These are phyloP conservation scores for Jimgerdemannia lactiflua DNA, from an alignment of 192 early-diverging fungal species.

Conservation along the genomic window DNA sequence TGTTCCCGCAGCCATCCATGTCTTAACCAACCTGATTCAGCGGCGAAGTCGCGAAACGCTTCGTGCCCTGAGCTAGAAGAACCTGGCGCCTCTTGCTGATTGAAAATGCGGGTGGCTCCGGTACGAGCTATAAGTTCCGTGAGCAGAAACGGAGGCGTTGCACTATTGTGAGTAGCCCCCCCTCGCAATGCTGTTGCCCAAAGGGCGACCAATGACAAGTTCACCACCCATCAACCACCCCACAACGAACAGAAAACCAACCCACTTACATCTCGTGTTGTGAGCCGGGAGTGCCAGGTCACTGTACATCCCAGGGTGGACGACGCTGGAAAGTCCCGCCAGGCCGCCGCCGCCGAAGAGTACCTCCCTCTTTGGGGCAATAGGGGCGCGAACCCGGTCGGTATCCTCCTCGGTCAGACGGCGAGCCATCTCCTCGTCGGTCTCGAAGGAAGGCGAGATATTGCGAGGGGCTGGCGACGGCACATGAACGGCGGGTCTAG, in stretches of 20 bases:
- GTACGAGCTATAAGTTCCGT: conserved; percentile 2
- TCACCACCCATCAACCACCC: too few species aligned
- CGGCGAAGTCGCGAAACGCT: conserved; percentile 65
- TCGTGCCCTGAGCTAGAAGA: conserved; percentile 31
- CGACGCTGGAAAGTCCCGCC: too few species aligned
- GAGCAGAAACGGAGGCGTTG: background rate
- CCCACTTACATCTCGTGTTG: too few species aligned
- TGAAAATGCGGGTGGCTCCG: conserved; percentile 21
- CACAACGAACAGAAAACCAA: too few species aligned
- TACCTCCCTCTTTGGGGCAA: conserved; percentile 78
- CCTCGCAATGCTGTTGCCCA: background rate
- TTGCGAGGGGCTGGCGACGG: background rate
- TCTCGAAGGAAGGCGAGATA: conserved; percentile 14
- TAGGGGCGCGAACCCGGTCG: conserved; percentile 70
- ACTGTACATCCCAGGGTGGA: too few species aligned
- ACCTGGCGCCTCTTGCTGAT: conserved; percentile 48
- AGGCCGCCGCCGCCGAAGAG: conserved; percentile 47
- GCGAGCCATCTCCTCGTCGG: conserved; percentile 47
- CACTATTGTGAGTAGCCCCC: background rate
- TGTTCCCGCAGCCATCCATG: background rate
- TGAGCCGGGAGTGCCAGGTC: too few species aligned
- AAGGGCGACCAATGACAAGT: too few species aligned
- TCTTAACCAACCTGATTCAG: conserved; percentile 55
- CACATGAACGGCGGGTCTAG: conserved; percentile 19
- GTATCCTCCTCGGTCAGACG: conserved; percentile 44